These are phyloP conservation scores for Panaeolus cyanescens DNA, from an alignment of 768 basidiomycete species.

Conservation along the genomic window DNA sequence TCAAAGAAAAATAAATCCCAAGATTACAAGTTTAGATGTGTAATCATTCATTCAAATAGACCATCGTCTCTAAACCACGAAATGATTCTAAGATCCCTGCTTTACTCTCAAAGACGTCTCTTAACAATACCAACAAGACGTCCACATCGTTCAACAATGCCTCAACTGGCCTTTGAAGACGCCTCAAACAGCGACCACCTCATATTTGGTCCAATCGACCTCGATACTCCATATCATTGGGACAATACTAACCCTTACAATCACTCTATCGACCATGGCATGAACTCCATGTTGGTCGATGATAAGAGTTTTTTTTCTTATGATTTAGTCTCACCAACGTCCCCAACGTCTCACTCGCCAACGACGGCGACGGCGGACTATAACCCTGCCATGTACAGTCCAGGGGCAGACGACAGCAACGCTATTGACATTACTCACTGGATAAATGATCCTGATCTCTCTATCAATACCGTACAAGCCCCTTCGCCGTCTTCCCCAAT, in stretches of 20 bases:
- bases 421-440: conserved; percentile 49
- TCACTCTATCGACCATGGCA: conserved; percentile 37
- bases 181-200: conserved; percentile 49
- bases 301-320: conserved; percentile 32
- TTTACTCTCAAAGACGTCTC: neutral
- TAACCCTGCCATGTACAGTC: conserved; percentile 40
- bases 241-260: conserved; percentile 28
- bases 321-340: conserved; percentile 38
- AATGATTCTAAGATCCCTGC: neutral
- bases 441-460: conserved; percentile 62
- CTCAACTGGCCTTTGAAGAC: conserved; percentile 38
- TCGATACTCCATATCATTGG: conserved; percentile 50
- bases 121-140: conserved; percentile 2
- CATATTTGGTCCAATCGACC: conserved; percentile 61
- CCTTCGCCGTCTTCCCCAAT: conserved; percentile 63
- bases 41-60: neutral
- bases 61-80: neutral
- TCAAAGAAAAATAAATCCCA: neutral
- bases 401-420: conserved; percentile 40
- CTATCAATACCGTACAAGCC: conserved; percentile 11
- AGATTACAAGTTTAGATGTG: neutral
- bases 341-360: conserved; percentile 36
- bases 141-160: conserved; percentile 38
- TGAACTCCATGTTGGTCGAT: conserved; percentile 38
- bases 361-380: conserved; percentile 21